Conservation (phyloP, 1,284 basidiomycete genomes). For the Sphaerobolus stellatus region DNA sequence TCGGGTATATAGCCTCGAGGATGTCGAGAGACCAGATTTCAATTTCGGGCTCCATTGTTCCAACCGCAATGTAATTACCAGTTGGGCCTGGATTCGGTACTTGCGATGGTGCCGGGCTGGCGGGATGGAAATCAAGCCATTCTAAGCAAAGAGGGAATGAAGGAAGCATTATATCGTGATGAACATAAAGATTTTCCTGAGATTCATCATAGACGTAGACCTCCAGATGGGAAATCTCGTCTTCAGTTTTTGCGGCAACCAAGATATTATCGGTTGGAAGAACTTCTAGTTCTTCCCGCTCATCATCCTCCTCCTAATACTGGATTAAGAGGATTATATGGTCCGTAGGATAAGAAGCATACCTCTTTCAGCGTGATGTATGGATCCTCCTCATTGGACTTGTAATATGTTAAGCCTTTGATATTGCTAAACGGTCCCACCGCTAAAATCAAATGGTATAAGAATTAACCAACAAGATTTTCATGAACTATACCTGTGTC, state of each 20-base stretch:
- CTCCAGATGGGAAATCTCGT: conserved; percentile 95
- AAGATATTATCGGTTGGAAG: conserved; percentile 91
- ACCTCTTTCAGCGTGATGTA: conserved; percentile 96
- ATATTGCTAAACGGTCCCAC: conserved; percentile 94
- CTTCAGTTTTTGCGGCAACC: conserved; percentile 93
- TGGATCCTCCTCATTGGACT: conserved; percentile 91
- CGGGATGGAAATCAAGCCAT: conserved; percentile 94
- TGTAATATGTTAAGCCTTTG: conserved; percentile 91
- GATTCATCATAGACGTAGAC: conserved; percentile 93
- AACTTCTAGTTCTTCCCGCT: conserved; percentile 89
- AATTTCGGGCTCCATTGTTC: conserved; percentile 96
- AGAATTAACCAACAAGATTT: conserved; percentile 2
- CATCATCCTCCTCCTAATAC: conserved; percentile 68
- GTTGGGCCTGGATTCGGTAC: conserved; percentile 30
- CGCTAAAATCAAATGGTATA: conserved; percentile 40
- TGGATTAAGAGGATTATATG: no score
- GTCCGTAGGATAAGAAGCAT: no score
- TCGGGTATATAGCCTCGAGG: conserved; percentile 93
- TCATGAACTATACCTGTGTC: conserved; percentile 50
- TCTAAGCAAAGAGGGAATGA: conserved; percentile 98
- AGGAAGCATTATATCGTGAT: conserved; percentile 98
- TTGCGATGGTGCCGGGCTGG: conserved; percentile 43
- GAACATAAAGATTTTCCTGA: conserved; percentile 91
- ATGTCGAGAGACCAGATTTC: conserved; percentile 98
- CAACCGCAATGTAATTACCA: conserved; percentile 95